phyloP scores from a whole-genome alignment of 345 rosid genomes.

The Lepidium aucheri region DNA sequence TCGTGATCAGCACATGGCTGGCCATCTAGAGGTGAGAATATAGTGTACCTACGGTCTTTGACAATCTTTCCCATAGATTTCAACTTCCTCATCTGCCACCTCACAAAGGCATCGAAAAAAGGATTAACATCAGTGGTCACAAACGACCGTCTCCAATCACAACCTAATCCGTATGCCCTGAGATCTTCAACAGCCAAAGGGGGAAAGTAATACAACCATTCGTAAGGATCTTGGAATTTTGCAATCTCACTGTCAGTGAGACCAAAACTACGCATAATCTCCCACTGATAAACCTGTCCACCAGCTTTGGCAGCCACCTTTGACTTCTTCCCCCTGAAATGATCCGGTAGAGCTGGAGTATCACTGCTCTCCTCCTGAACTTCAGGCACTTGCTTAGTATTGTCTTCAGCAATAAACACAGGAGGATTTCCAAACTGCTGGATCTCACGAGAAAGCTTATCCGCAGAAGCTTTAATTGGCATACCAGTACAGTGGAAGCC shows the following conservation, averaged over 20 bases:
- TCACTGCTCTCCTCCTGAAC: conserved; percentile 30
- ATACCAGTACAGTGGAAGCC: conserved; percentile 95
- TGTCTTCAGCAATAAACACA: conserved; percentile 34
- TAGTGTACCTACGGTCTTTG: conserved; percentile 71
- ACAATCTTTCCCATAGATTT: conserved; percentile 82
- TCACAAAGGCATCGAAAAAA: conserved; percentile 68
- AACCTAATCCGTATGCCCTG: conserved; percentile 79
- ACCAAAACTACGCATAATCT: conserved; percentile 92
- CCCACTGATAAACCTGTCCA: conserved; percentile 82
- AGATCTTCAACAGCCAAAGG: conserved; percentile 70
- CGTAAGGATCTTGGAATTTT: conserved; percentile 59
- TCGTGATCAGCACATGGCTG: conserved; percentile 98
- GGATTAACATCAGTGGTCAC: conserved; percentile 80
- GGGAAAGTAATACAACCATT: conserved; percentile 78
- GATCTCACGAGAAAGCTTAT: conserved; percentile 73
- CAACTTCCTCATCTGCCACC: conserved; percentile 92
- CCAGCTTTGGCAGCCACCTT: conserved; percentile 82
- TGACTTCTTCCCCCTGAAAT: conserved; percentile 81
- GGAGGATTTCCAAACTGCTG: conserved; percentile 73
- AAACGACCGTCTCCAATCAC: conserved; percentile 92
- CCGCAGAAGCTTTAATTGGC: conserved; percentile 98
- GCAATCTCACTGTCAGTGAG: conserved; percentile 62
- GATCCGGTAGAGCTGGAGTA: conserved; percentile 32
- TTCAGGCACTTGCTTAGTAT: conserved; percentile 14
- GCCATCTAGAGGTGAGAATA: conserved; percentile 87